Base-by-base conservation (phyloP, 2,329 filamentous ascomycete genomes). In the Graphium sp. region DNA sequence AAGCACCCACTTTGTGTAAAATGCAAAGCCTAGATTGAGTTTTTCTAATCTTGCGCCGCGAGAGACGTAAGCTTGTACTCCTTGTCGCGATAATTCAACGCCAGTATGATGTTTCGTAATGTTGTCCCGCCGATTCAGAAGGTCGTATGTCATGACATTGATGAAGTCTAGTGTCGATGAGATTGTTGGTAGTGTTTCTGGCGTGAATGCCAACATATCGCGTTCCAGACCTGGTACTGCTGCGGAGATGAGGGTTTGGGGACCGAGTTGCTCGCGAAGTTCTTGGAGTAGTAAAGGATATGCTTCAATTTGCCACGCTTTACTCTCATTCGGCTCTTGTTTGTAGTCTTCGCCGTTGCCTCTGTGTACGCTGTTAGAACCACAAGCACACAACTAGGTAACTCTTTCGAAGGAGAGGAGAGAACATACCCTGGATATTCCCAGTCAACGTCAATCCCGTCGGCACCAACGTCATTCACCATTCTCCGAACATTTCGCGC, bases 271-370 rank as follows among this genome's bases (percentile, higher is more conserved):
- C 0, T 48, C 38, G 31, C 74, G 69, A 16, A 79, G 52, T 5
- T 64, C 64, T 9, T 53, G 42, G 4, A 83, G 55, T 6, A 82
- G 56, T 17, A 64, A 52, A 0, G 74, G 71, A 41, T 66, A 82
- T 2, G 66, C 66, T 16, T 62, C 52, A 33, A 80, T 67, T 45
- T 82, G 73, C 49, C 60, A 63, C 8, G 49, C 50, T 34, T 74
- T 73, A 17, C 62, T 46, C 0, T 56, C 55, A 44, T 81, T 82
- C 10, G 71, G 66, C 7, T 62, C 53, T 23, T 61, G 42, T 38
- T 69, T 79, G 53, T 82, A 81, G 48, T 81, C 73, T 13, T 70
- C 63, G 20, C 74, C 73, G 35, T 81, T 81, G 15, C 76, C 75
- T 12, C 63, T 63, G 4, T 7, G 5, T 3, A 14, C n/a, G 3